These are phyloP conservation scores for Rosa rugosa DNA, from an alignment of 306 rosid genomes.

Conservation along the genomic window DNA sequence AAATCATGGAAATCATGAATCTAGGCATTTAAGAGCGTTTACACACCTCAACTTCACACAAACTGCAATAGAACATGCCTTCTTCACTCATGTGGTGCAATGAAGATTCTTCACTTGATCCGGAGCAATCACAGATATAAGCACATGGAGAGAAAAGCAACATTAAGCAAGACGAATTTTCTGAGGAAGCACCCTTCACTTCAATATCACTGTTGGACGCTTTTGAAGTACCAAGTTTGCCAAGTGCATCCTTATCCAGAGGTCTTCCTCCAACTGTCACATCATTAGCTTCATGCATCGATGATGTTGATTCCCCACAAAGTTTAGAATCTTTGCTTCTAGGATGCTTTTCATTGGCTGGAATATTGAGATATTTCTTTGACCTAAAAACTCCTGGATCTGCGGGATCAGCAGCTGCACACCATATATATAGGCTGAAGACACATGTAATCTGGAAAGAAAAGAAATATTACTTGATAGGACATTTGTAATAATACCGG, in stretches of 20 bases:
- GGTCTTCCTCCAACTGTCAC: constrained; percentile 57
- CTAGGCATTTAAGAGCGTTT: constrained; percentile 17
- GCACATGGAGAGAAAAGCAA: constrained; percentile 78
- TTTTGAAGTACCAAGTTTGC: constrained; percentile 52
- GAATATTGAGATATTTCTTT: constrained; percentile 71
- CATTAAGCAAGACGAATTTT: constrained; percentile 46
- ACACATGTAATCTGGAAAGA: constrained; percentile 77
- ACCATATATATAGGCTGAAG: constrained; percentile 90
- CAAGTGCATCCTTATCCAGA: constrained; percentile 47
- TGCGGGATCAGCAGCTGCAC: constrained; percentile 98
- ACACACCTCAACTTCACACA: constrained; percentile 99
- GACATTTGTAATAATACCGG: background rate
- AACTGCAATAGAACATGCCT: constrained; percentile 96
- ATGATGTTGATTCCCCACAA: constrained; percentile 67
- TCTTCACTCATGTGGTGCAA: constrained; percentile 73
- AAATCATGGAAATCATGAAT: background rate
- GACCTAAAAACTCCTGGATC: constrained; percentile 94
- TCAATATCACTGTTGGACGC: constrained; percentile 34
- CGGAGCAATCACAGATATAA: constrained; percentile 48
- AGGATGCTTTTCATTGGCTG: constrained; percentile 49
- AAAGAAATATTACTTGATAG: constrained; percentile 20
- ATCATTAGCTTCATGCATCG: constrained; percentile 57
- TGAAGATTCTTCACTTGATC: constrained; percentile 64
- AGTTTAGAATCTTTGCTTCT: constrained; percentile 53
- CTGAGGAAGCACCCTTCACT: constrained; percentile 36